Conservation (phyloP, 768 basidiomycete genomes). For the Pulveroboletus sp. region DNA sequence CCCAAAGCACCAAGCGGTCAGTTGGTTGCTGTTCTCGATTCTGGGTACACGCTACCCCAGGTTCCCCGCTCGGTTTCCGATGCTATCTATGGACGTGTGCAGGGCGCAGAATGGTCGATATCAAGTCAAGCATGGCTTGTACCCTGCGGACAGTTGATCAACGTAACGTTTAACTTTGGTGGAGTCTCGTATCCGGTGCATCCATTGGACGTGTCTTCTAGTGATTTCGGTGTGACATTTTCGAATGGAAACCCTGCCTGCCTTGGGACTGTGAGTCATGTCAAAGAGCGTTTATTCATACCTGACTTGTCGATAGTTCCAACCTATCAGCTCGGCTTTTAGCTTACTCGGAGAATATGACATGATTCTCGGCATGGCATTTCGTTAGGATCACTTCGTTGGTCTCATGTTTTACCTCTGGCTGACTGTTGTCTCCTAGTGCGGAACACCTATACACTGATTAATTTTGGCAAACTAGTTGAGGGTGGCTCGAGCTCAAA, state of each 20-base stretch:
- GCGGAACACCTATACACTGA: constrained; percentile 67
- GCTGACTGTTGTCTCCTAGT: constrained; percentile 39
- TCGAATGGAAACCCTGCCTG: constrained; percentile 52
- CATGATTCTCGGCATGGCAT: constrained; percentile 79
- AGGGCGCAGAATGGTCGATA: constrained; percentile 61
- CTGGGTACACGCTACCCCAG: constrained; percentile 67
- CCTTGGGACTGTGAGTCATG: constrained; percentile 56
- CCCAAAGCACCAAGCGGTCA: constrained; percentile 60
- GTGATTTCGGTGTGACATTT: constrained; percentile 44
- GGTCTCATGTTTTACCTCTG: neutral
- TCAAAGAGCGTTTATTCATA: neutral
- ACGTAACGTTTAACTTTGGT: constrained; percentile 67
- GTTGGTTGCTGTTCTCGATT: constrained; percentile 70
- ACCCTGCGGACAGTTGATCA: constrained; percentile 70
- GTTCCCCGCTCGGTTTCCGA: constrained; percentile 72
- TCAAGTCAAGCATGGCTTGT: constrained; percentile 60
- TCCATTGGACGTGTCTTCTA: constrained; percentile 63
- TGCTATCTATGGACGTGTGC: constrained; percentile 75
- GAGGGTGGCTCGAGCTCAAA: constrained; percentile 41
- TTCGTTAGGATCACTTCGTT: constrained; percentile 44
- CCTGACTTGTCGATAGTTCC: constrained; percentile 49
- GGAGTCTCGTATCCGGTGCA: constrained; percentile 67
- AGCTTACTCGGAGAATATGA: constrained; percentile 74
- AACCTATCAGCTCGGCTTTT: constrained; percentile 79
- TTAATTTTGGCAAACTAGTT: constrained; percentile 71